Evolutionary conservation across 495 filamentous ascomycete species (phyloP).

Genomic region (Delitschia confertaspora): DNA sequence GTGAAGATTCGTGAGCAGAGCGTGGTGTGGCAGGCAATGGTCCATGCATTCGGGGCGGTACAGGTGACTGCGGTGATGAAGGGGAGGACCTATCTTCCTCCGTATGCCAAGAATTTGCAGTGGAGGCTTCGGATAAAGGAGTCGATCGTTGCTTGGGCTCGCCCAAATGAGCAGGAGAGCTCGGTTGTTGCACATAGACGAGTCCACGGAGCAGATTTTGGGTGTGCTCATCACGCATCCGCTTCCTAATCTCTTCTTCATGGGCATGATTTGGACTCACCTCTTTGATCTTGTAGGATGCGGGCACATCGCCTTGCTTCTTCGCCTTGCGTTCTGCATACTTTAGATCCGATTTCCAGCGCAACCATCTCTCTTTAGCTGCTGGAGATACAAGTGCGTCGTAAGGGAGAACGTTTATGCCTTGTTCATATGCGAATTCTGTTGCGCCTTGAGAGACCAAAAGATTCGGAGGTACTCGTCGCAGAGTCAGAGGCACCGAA

Average conservation of each 20-base stretch:
- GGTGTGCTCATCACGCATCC: conserved; percentile 25
- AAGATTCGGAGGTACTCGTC: conserved; percentile 86
- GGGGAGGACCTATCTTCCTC: not conserved
- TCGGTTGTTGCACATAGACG: conserved; percentile 4
- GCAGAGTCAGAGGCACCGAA: conserved; percentile 60
- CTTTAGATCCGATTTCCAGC: conserved; percentile 69
- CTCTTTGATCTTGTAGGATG: conserved; percentile 54
- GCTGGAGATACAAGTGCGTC: conserved; percentile 66
- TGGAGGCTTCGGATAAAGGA: conserved; percentile 10
- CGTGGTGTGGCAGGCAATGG: conserved; percentile 18
- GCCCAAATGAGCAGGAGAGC: conserved; percentile 23
- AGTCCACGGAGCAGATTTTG: conserved; percentile 26
- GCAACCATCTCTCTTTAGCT: conserved; percentile 61
- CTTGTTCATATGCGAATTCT: conserved; percentile 71
- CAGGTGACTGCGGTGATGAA: conserved; percentile 4
- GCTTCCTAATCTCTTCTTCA: conserved; percentile 24
- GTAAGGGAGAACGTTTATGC: conserved; percentile 57
- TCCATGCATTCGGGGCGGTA: not conserved
- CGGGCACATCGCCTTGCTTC: conserved; percentile 38
- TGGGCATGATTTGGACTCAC: conserved; percentile 40
- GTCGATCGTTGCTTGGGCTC: conserved; percentile 5
- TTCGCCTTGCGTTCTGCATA: conserved; percentile 39
- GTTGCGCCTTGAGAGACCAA: conserved; percentile 76
- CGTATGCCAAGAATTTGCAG: conserved; percentile 6
- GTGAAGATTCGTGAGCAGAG: conserved; percentile 23